Conservation (phyloP, 495 filamentous ascomycete genomes). For the Tuber indicum region DNA sequence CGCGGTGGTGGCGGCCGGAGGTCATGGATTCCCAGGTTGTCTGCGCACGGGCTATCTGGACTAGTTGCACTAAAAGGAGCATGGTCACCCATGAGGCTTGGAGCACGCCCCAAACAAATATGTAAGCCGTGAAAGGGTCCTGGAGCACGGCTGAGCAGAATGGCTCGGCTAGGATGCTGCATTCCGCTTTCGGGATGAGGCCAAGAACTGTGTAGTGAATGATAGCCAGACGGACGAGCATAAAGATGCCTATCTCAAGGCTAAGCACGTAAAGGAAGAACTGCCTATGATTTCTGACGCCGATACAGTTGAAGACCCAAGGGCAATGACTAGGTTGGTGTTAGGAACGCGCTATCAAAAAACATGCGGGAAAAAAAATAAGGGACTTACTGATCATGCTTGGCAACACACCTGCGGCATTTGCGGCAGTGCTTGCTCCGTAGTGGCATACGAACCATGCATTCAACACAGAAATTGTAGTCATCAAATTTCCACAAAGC, state of each 20-base stretch:
- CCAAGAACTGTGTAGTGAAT: constrained; percentile 21
- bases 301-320: constrained; percentile 95
- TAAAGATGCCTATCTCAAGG: constrained; percentile 65
- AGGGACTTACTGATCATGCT: constrained; percentile 82
- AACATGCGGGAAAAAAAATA: constrained; percentile 6
- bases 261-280: constrained; percentile 83
- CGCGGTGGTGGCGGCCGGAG: constrained; percentile 51
- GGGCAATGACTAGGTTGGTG: constrained; percentile 70
- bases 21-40: constrained; percentile 96
- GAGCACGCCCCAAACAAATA: constrained; percentile 67
- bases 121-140: constrained; percentile 75
- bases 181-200: constrained; percentile 44
- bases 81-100: constrained; percentile 93
- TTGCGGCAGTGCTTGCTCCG: constrained; percentile 91
- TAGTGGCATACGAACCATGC: constrained; percentile 86
- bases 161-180: constrained; percentile 65
- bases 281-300: constrained; percentile 87
- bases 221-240: constrained; percentile 41
- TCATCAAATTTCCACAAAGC: constrained; percentile 84
- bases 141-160: constrained; percentile 68
- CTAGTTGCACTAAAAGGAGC: constrained; percentile 84
- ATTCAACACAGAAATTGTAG: constrained; percentile 82
- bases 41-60: constrained; percentile 83
- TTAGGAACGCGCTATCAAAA: neutral
- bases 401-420: constrained; percentile 87